Evolutionary conservation across 495 filamentous ascomycete genomes (phyloP).

Genomic region (Lasiosphaeria hispida): DNA sequence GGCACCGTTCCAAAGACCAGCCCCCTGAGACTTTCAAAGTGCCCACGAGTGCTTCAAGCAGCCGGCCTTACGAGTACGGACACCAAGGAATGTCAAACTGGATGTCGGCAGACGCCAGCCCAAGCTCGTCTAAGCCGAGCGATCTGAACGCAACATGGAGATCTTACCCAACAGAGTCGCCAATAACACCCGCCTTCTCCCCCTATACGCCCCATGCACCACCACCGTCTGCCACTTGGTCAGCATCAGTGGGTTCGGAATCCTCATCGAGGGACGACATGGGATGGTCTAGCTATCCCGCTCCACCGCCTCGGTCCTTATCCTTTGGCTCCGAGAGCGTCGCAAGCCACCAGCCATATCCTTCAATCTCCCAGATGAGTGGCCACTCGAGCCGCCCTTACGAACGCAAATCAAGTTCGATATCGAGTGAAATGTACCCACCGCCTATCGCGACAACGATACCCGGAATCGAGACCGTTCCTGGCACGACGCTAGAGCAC

Average conservation of each 20-base stretch:
- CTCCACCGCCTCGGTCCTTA: slow-evolving; percentile 41
- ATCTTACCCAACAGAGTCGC: slow-evolving; percentile 37
- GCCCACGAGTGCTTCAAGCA: slow-evolving; percentile 29
- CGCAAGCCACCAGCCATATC: slow-evolving; percentile 31
- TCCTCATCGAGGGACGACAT: slow-evolving; percentile 33
- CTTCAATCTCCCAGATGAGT: slow-evolving; percentile 32
- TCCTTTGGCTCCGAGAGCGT: slow-evolving; percentile 43
- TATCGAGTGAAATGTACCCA: slow-evolving; percentile 38
- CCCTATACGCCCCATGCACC: slow-evolving; percentile 41
- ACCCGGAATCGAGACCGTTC: slow-evolving; percentile 36
- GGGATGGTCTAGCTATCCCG: slow-evolving; percentile 40
- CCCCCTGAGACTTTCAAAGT: slow-evolving; percentile 38
- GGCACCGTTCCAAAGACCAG: neutral
- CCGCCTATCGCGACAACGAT: slow-evolving; percentile 38
- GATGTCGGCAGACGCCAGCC: slow-evolving; percentile 41
- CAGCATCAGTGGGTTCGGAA: slow-evolving; percentile 32
- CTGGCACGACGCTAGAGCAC: slow-evolving; percentile 33
- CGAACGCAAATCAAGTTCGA: slow-evolving; percentile 35
- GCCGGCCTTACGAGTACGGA: slow-evolving; percentile 38
- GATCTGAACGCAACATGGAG: slow-evolving; percentile 39
- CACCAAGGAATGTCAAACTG: slow-evolving; percentile 43
- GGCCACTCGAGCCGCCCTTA: slow-evolving; percentile 29
- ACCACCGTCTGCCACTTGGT: slow-evolving; percentile 40
- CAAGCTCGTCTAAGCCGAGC: slow-evolving; percentile 33
- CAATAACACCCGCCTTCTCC: slow-evolving; percentile 41